phyloP scores from a whole-genome alignment of 805 yeast species.

The Candida jianshihensis region DNA sequence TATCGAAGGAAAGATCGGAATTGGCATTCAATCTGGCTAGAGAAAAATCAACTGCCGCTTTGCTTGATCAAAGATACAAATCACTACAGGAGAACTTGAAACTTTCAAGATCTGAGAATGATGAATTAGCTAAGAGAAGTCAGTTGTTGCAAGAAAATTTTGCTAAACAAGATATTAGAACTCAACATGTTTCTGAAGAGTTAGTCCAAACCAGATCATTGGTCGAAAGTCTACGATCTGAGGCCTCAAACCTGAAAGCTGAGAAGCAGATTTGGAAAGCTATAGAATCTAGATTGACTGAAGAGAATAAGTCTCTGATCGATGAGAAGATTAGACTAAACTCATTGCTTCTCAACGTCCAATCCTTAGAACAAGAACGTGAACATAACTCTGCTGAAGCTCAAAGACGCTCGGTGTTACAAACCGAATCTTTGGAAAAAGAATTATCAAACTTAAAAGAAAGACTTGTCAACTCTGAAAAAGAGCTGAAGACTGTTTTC shows the following conservation, averaged over 20 bases:
- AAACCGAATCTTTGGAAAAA: conserved; percentile 41
- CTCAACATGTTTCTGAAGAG: conserved; percentile 45
- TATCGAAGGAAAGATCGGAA: conserved; percentile 38
- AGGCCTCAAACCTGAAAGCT: conserved; percentile 40
- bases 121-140: conserved; percentile 34
- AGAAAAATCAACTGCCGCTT: conserved; percentile 44
- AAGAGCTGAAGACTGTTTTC: conserved; percentile 46
- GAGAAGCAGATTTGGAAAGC: conserved; percentile 48
- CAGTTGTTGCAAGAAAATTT: conserved; percentile 35
- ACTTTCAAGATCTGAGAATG: conserved; percentile 37
- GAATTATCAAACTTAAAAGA: conserved; percentile 39
- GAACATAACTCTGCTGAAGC: conserved; percentile 44
- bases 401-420: conserved; percentile 40
- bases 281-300: conserved; percentile 41
- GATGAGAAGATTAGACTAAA: conserved; percentile 56
- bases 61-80: conserved; percentile 46
- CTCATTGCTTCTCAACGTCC: conserved; percentile 51
- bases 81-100: conserved; percentile 33
- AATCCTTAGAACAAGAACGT: conserved; percentile 54
- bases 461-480: conserved; percentile 37
- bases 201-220: conserved; percentile 44
- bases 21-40: conserved; percentile 44
- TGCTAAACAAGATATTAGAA: conserved; percentile 40
- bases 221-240: conserved; percentile 37
- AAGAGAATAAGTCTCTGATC: conserved; percentile 44